These are phyloP conservation scores for Actinomortierella wolfii DNA, from an alignment of 371 early-diverging fungal genomes.

Conservation along the genomic window DNA sequence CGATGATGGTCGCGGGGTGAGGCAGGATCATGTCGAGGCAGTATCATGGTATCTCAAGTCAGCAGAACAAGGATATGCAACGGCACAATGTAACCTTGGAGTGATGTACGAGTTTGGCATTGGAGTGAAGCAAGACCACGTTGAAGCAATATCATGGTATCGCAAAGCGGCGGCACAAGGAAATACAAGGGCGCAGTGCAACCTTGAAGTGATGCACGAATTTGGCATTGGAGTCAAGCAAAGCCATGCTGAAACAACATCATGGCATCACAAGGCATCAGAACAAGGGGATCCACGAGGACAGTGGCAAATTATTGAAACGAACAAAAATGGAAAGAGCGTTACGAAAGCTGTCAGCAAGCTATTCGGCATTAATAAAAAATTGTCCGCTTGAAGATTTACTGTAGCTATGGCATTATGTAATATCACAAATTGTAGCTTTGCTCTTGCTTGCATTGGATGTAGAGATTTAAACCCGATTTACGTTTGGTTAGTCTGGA, in stretches of 20 bases:
- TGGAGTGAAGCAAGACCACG: slow-evolving; percentile 66
- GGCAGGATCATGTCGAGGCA: no score
- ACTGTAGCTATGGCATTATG: no score
- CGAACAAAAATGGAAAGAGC: slow-evolving; percentile 84
- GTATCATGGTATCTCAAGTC: no score
- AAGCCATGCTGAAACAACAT: slow-evolving; percentile 66
- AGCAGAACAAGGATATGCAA: no score
- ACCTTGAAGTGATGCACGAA: slow-evolving; percentile 85
- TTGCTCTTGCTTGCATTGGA: no score
- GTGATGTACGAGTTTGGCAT: slow-evolving; percentile 86
- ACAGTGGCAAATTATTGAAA: slow-evolving; percentile 83
- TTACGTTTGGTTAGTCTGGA: no score
- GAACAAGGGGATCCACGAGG: slow-evolving; percentile 81
- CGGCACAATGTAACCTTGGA: slow-evolving; percentile 85
- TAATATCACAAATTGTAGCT: no score
- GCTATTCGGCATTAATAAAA: no score
- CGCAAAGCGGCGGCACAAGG: slow-evolving; percentile 78
- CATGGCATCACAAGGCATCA: slow-evolving; percentile 75
- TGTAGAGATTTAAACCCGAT: no score
- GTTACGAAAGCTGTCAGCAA: slow-evolving; percentile 66
- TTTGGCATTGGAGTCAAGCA: slow-evolving; percentile 79
- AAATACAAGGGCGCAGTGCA: slow-evolving; percentile 74
- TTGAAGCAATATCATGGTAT: slow-evolving; percentile 79
- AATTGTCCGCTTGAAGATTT: no score
- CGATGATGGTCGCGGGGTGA: no score